phyloP scores from a whole-genome alignment of 345 rosid species.

The Populus davidiana region DNA sequence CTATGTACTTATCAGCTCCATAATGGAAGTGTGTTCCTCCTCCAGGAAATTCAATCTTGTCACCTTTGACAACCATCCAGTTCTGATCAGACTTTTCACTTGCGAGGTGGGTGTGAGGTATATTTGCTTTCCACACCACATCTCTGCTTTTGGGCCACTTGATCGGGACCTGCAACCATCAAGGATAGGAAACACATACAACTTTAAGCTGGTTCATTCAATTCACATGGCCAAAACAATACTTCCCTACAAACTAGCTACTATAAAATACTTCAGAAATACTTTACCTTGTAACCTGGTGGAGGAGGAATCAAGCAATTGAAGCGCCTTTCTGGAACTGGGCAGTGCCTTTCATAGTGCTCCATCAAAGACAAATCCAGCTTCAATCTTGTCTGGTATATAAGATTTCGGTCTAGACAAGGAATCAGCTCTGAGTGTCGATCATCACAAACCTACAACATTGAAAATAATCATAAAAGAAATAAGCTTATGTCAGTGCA shows the following conservation, averaged over 20 bases:
- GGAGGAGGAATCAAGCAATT: slow-evolving; percentile 99
- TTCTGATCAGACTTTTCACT: slow-evolving; percentile 98
- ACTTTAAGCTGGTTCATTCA: not conserved
- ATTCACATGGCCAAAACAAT: not conserved
- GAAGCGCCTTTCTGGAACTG: slow-evolving; percentile 83
- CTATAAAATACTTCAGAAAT: not conserved
- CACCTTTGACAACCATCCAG: slow-evolving; percentile 99
- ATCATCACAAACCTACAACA: slow-evolving; percentile 87
- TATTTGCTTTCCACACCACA: slow-evolving; percentile 97
- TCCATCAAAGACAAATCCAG: slow-evolving; percentile 92
- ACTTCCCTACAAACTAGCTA: not conserved
- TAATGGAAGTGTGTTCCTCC: slow-evolving; percentile 99
- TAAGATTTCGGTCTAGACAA: slow-evolving; percentile 82
- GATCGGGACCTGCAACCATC: slow-evolving; percentile 64
- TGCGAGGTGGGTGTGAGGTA: slow-evolving; percentile 99
- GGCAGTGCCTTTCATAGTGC: slow-evolving; percentile 98
- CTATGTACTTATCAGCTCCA: slow-evolving; percentile 96
- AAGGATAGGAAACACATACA: not conserved
- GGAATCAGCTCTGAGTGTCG: slow-evolving; percentile 94
- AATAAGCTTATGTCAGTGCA: not conserved
- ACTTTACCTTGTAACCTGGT: slow-evolving; percentile 72
- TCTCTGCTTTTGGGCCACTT: slow-evolving; percentile 99
- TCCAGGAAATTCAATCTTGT: slow-evolving; percentile 88
- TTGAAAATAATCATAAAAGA: not conserved
- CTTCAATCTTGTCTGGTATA: slow-evolving; percentile 94